A percentile compares a stretch with the other conserved stretches of the same genome.
Conservation (phyloP, 2,329 filamentous ascomycete species). For the Penicillium sp. region DNA sequence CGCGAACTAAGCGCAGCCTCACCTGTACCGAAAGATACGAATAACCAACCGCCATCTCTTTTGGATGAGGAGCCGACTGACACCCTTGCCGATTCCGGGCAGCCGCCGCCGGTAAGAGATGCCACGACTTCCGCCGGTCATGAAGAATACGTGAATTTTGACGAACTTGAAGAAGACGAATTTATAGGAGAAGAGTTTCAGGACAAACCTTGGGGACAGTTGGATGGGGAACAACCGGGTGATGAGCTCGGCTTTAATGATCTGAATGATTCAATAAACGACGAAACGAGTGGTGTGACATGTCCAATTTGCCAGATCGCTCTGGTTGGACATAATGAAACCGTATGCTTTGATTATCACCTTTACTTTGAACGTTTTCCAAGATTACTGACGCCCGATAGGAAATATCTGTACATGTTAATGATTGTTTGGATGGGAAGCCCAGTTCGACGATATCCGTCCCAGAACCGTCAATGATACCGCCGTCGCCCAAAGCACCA, state of each 20-base stretch:
- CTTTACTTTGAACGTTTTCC: not conserved
- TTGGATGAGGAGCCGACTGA: constrained; percentile 13
- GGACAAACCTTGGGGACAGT: constrained; percentile 66
- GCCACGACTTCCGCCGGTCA: constrained; percentile 49
- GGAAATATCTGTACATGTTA: constrained; percentile 83
- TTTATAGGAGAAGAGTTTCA: constrained; percentile 67
- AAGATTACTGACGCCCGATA: constrained; percentile 47
- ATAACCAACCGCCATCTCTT: constrained; percentile 4
- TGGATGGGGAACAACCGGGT: constrained; percentile 35
- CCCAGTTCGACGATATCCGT: constrained; percentile 60
- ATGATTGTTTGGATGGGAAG: constrained; percentile 86
- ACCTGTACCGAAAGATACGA: not conserved
- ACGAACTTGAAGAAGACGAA: constrained; percentile 65
- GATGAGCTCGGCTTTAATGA: constrained; percentile 33
- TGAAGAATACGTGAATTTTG: constrained; percentile 59
- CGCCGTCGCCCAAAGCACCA: not conserved
- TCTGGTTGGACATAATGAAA: constrained; percentile 61
- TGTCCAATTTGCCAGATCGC: constrained; percentile 80
- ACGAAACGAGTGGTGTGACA: constrained; percentile 26
- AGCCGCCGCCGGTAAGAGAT: constrained; percentile 55
- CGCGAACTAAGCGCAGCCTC: constrained; percentile 22
- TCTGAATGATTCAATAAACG: constrained; percentile 19
- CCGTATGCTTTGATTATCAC: constrained; percentile 31
- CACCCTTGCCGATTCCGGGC: constrained; percentile 25
- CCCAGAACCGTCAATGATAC: not conserved